Base-by-base conservation (phyloP, 768 basidiomycete species). In the Cystofilobasidium macerans region DNA sequence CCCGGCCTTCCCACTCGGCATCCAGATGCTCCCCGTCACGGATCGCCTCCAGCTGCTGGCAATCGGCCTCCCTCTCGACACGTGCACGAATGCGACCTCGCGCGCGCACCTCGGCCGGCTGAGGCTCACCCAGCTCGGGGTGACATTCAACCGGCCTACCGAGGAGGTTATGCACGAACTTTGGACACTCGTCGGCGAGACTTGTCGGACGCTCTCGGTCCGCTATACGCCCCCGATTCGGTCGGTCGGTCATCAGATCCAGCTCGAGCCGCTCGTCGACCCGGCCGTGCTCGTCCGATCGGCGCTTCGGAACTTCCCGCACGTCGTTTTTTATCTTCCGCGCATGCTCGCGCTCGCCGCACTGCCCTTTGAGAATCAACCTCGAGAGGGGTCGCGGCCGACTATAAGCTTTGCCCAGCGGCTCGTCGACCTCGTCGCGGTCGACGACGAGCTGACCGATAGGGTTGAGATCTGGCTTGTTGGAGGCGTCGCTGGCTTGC, bases 271-370 rank as follows among this genome's bases (percentile, higher is more conserved):
- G 18, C 45, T 71, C 24, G 22, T 42, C 42, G 57, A 69, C 51
- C 67, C 65, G 3, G 26, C 32, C 3, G 18, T 61, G 3, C 53
- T 72, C 42, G 28, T 70, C 1, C 59, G 22, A 22, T 22, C 61
- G 12, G 28, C 62, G n/a, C 35, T 69, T 22, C 47, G 54, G 6
- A 11, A 51, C 5, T 64, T 66, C 53, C 47, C 36, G 1, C 57
- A 54, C 11, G 35, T 69, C 30, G 57, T 59, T 26, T 36, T 69
- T 48, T 69, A 70, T 32, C 64, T 70, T 12, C 70, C 70, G 24
- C 28, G 57, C 13, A 16, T 67, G 47, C 51, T 54, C 12, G 16
- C 51, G 13, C 51, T 54, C 28, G 51, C 12, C 13, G 11, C 51
- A 13, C 14, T 54, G 14, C 51, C 51, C 9, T 54, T 9, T 20